Evolutionary conservation across 768 basidiomycete genomes (phyloP), one percentile per base, ranked within the genome.

Genomic region (Auricularia heimuer): DNA sequence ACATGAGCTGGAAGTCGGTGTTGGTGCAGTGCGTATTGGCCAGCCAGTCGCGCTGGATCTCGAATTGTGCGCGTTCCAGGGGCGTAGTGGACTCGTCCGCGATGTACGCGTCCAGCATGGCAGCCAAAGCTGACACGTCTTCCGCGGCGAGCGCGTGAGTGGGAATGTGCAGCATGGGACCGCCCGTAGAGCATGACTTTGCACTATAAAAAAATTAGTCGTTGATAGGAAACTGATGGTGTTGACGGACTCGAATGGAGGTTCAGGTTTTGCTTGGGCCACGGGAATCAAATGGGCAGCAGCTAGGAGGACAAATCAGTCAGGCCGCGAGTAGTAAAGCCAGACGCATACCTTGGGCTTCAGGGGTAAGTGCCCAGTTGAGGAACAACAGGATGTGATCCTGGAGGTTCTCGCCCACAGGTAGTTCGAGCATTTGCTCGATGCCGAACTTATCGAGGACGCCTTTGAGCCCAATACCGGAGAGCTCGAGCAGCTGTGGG

Each of bases 321-420:
- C 12, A 14, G 39, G 39, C 8, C 0, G 47, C 14, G 11, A 51
- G 18, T 51, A 18, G 18, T 18, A 0, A 51, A 18, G 21, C 47
- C 1, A 6, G 18, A 10, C 6, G 6, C 21, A 6, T 21, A 18
- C 47, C 14, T 18, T 51, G 47, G 21, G 47, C 14, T 51, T 42
- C 39, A 0, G 39, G 39, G 39, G 39, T 42, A 0, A 42, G 47
- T 51, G 11, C 10, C 47, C 21, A 51, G 6, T 18, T 51, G 47
- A 18, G 47, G 33, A 51, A 51, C 47, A 51, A 3, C 14, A 51
- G 14, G 3, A 51, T 36, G 24, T 64, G 54, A n/a, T 80, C 79
- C 62, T 77, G 75, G 4, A 80, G 67, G 67, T 78, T 77, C 66
- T 74, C 71, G 14, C 79, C 79, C 42, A 80, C 79, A 1, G 80